Evolutionary conservation across 306 rosid genomes (phyloP).

Genomic region (Sicyos baderoa): DNA sequence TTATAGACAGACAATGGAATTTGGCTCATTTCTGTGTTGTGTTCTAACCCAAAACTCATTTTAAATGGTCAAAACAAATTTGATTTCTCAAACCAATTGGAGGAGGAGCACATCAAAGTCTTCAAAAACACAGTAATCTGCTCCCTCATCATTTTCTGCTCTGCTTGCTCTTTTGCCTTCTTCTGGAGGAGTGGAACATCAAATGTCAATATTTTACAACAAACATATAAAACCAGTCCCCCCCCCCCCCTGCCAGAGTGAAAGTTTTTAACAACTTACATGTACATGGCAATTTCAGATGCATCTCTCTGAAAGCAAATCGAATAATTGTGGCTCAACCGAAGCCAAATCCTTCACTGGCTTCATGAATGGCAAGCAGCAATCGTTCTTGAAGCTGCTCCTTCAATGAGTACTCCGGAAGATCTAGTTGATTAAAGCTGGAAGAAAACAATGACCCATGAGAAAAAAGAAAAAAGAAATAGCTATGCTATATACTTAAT

Average conservation of each 20-base stretch:
- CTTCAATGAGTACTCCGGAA: constrained; percentile 88
- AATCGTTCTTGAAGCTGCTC: constrained; percentile 93
- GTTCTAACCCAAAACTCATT: background rate
- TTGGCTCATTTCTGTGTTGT: constrained; percentile 14
- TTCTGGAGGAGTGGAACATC: background rate
- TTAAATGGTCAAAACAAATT: background rate
- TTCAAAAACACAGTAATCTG: constrained; percentile 13
- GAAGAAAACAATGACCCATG: background rate
- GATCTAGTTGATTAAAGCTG: constrained; percentile 98
- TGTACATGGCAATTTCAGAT: constrained; percentile 39
- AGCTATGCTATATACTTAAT: background rate
- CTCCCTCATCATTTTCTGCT: background rate
- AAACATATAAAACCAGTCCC: background rate
- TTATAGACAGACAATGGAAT: constrained; percentile 13
- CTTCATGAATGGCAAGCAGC: constrained; percentile 96
- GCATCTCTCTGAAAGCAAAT: constrained; percentile 30
- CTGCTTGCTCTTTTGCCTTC: background rate
- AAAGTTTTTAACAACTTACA: constrained; percentile 36
- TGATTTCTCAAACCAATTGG: constrained; percentile 16
- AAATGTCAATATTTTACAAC: background rate
- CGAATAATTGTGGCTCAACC: constrained; percentile 42
- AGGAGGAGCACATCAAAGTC: constrained; percentile 12
- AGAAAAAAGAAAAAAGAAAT: background rate
- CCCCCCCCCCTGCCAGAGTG: constrained; percentile 3
- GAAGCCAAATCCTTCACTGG: constrained; percentile 96